These are phyloP conservation scores for Cystobasidiaceae sp. DNA, from an alignment of 1,284 basidiomycete genomes.

Conservation along the genomic window DNA sequence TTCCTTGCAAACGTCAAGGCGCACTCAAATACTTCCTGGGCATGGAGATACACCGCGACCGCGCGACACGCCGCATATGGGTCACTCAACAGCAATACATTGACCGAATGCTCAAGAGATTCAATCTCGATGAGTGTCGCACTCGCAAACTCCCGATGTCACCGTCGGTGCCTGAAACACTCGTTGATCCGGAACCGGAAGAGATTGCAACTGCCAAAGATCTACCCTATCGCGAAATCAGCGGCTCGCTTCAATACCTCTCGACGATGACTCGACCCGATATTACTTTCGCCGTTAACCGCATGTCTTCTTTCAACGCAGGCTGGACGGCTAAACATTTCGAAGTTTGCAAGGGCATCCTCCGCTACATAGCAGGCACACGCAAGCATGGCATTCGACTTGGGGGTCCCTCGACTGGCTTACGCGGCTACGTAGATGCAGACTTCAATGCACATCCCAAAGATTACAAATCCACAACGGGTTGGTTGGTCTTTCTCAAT, in stretches of 20 bases:
- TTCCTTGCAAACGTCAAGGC: slow-evolving; percentile 31
- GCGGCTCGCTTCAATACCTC: slow-evolving; percentile 51
- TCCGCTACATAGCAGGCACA: slow-evolving; percentile 56
- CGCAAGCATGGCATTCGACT: slow-evolving; percentile 41
- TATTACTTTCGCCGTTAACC: slow-evolving; percentile 49
- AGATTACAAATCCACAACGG: slow-evolving; percentile 47
- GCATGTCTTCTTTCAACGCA: slow-evolving; percentile 45
- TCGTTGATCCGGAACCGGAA: background rate
- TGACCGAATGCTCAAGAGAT: slow-evolving; percentile 46
- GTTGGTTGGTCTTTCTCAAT: slow-evolving; percentile 47
- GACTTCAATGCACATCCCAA: slow-evolving; percentile 48
- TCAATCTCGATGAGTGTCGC: slow-evolving; percentile 44
- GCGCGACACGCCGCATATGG: slow-evolving; percentile 31
- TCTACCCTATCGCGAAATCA: slow-evolving; percentile 41
- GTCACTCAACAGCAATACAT: slow-evolving; percentile 48
- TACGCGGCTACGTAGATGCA: slow-evolving; percentile 51
- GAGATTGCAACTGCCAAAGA: background rate
- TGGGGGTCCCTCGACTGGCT: slow-evolving; percentile 20
- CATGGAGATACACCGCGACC: slow-evolving; percentile 19
- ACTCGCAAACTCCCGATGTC: slow-evolving; percentile 22
- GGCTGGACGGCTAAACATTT: slow-evolving; percentile 47
- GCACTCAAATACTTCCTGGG: slow-evolving; percentile 29
- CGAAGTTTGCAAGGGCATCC: slow-evolving; percentile 48
- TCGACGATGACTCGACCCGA: slow-evolving; percentile 49
- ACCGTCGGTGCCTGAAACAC: slow-evolving; percentile 11